Base-by-base conservation (phyloP, 2,329 filamentous ascomycete genomes). In the Dactylellina cionopaga region DNA sequence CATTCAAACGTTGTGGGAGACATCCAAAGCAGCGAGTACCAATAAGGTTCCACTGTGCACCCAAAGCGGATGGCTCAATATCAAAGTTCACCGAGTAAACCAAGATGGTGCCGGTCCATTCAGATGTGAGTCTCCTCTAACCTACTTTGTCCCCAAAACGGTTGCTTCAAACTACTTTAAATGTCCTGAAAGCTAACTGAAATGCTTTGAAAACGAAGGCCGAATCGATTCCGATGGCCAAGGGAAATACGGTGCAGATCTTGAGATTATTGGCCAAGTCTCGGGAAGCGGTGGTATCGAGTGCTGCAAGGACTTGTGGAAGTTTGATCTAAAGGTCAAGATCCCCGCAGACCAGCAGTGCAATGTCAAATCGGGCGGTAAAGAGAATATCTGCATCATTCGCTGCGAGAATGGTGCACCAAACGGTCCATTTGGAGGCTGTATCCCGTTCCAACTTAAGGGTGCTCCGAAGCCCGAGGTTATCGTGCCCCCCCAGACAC, bases 391-490 rank as follows among this genome's bases (percentile, higher is more conserved):
- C 10, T 63, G 58, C 35, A 52, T 63, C 25, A 43, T 63, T 31
- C 22, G 58, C 3, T 63, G 58, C 24, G 44, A 63, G 15, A 63
- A 63, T 31, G 22, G n/a, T 24, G 58, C 58, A 4, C 80, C 83
- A 56, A 86, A 86, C 37, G 87, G 87, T 10, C 87, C 87, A 25
- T 89, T 89, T 76, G 87, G 87, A 54, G 86, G 86, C 43, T 85
- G 86, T 75, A 83, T 87, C n/a, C 84, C 85, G 5, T 83, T 87
- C 5, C 85, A 87, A 25, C 39, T 58, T 13, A 58, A 44, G 24
- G 39, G n/a, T 31, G 37, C 54, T 31, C 54, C 22, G 13, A 46
- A 22, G 15, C 54, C 54, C 4, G 15, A 3, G 6, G 3, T 7
- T 7, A 17, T 46, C 6, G 10, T 11, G 17, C 43, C 43, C n/a